Evolutionary conservation across 2,329 filamentous ascomycete genomes (phyloP).

Genomic region (Rhynchosporium graminicola): DNA sequence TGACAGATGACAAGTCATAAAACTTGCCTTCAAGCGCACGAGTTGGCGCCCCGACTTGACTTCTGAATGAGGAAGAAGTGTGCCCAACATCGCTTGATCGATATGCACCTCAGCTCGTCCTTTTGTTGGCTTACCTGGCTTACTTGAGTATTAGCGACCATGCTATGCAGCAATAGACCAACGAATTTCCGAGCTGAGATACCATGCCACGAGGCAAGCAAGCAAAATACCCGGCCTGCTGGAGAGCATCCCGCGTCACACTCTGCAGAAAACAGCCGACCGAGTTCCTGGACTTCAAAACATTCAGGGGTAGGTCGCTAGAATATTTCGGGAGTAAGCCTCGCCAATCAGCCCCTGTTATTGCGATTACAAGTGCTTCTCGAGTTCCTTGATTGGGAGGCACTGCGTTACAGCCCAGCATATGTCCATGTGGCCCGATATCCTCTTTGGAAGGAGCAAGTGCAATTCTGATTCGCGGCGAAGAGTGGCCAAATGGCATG

Average conservation of each 20-base stretch:
- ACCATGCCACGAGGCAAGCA: not conserved
- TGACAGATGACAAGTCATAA: slow-evolving; percentile 11
- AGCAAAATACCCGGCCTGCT: not conserved
- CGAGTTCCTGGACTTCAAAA: slow-evolving; percentile 9
- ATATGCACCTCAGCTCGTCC: not conserved
- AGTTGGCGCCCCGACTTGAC: not conserved
- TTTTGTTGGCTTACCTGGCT: not conserved
- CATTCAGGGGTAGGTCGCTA: not conserved
- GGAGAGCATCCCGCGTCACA: not conserved
- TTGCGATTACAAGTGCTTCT: too few relatives aligned
- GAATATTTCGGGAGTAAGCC: not conserved
- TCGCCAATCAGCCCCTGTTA: not conserved
- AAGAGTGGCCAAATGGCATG: not conserved
- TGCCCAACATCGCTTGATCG: not conserved
- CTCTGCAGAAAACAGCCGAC: not conserved
- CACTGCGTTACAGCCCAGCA: too few relatives aligned
- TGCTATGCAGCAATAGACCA: not conserved
- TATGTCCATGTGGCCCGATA: not conserved
- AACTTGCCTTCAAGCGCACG: not conserved
- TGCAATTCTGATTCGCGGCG: not conserved
- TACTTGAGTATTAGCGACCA: not conserved
- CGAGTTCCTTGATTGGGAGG: too few relatives aligned
- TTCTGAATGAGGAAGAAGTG: not conserved
- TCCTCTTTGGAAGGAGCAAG: not conserved
- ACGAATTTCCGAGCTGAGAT: not conserved